These are phyloP conservation scores for Rhodotorula sp. DNA, from an alignment of 1,284 basidiomycete genomes.

Conservation along the genomic window DNA sequence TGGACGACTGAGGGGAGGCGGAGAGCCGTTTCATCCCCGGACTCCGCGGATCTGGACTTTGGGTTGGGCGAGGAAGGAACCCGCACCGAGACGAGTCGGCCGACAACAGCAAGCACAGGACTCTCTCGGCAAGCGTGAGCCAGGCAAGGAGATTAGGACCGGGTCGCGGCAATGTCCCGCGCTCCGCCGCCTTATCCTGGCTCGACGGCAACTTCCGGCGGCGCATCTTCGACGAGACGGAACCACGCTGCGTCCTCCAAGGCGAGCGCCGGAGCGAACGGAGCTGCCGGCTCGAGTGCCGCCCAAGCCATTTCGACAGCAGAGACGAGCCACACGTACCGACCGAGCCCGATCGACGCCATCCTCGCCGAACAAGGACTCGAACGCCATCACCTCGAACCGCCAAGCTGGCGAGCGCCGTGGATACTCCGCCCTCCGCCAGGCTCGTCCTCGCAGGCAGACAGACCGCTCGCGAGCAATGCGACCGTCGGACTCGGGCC, in stretches of 20 bases:
- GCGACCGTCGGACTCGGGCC: not conserved
- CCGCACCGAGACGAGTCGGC: too few species aligned
- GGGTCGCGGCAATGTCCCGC: constrained; percentile 1
- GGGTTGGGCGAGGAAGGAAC: not conserved
- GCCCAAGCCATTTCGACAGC: not conserved
- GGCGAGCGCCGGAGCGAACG: not conserved
- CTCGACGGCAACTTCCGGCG: too few species aligned
- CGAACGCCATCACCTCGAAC: constrained; percentile 26
- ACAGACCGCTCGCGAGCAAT: not conserved
- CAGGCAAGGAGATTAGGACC: too few species aligned
- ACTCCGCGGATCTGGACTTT: not conserved
- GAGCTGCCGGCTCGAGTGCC: not conserved
- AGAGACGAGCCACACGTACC: constrained; percentile 23
- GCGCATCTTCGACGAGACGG: not conserved
- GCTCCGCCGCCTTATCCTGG: not conserved
- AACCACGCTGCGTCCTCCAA: not conserved
- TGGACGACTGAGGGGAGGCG: not conserved
- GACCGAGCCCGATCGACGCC: constrained; percentile 21
- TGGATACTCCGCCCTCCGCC: constrained; percentile 11
- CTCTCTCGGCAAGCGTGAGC: not conserved
- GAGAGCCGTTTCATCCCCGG: not conserved
- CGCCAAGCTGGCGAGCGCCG: constrained; percentile 37
- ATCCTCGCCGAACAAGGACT: constrained; percentile 35
- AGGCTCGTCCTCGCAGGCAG: not conserved
- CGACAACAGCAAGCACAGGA: not conserved